Base-by-base conservation (phyloP, 2,329 filamentous ascomycete genomes). In the Alternaria arbusti region DNA sequence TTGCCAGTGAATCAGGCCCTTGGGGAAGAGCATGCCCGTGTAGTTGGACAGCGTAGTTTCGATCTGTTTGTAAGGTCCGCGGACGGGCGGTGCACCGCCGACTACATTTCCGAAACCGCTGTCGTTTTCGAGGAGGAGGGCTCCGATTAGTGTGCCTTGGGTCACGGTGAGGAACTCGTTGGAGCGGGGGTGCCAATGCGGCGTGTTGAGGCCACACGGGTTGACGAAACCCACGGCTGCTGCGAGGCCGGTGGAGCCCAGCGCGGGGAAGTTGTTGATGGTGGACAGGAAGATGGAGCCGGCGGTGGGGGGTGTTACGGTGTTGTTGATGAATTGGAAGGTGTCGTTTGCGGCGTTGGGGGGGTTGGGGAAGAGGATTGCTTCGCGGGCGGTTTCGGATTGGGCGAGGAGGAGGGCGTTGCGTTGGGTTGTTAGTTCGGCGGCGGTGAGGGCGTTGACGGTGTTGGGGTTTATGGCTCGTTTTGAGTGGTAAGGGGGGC, bases 201-300 rank as follows among this genome's bases (percentile, higher is more conserved):
- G 79, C 5, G 75, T 79, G 64, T 80, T 80, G 77, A 88, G 85
- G 61, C 84, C 86, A 70, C 86, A 88, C 36, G 75, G 79, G 32
- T 81, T 79, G 40, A 88, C 76, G 70, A 84, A 84, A 44, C 84
- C 86, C 8, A 88, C 76, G 3, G 85, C 84, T 80, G 86, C 85
- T 61, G 82, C 82, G 36, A 84, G 77, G 20, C 82, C 82, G 5
- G 84, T 86, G 51, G 84, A 82, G 20, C 86, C 84, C 20, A 88
- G 83, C 25, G 86, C 85, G 3, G 87, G 86, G 77, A 88, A 88
- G 36, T 82, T 84, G 77, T 85, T 84, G 72, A 86, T 82, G 79
- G 87, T 86, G 47, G 86, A 85, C 20, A 82, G 79, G 40, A 86
- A 77, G 64, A 87, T 80, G 69, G 85, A 80, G 44, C 85, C 85